Percentiles rank a stretch among this genome's conserved stretches.
These are phyloP conservation scores for Xylaria multiplex DNA, from an alignment of 2,329 filamentous ascomycete species.

Conservation along the genomic window DNA sequence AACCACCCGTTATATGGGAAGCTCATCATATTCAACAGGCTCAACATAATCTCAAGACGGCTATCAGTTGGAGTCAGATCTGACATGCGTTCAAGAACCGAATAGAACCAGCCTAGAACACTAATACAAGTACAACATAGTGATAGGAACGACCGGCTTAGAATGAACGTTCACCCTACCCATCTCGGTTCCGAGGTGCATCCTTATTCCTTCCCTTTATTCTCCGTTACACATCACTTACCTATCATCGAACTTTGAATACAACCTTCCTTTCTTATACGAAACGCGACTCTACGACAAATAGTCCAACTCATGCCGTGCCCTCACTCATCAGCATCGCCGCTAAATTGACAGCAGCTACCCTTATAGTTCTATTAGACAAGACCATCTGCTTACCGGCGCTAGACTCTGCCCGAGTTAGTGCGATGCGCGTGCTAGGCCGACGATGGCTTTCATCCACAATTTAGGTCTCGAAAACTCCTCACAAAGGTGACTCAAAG, in stretches of 20 bases:
- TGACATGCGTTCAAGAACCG: constrained; percentile 9
- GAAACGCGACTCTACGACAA: not conserved
- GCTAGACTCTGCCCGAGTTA: no score
- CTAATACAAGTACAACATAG: not conserved
- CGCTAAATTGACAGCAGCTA: constrained; percentile 1
- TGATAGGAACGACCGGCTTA: not conserved
- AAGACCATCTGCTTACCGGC: not conserved
- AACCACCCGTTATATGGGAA: not conserved
- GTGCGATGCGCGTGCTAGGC: no score
- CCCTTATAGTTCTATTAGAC: not conserved
- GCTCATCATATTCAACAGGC: not conserved
- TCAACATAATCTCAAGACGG: not conserved
- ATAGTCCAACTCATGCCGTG: not conserved
- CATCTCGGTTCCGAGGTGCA: not conserved
- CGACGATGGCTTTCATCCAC: no score
- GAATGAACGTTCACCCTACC: not conserved
- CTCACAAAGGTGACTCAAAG: not conserved
- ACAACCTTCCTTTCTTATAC: not conserved
- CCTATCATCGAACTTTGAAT: not conserved
- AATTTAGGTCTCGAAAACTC: not conserved
- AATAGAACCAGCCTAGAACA: not conserved
- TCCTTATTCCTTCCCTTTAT: not conserved
- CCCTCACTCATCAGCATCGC: not conserved
- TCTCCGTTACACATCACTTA: no score
- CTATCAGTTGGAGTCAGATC: constrained; percentile 11